These are phyloP conservation scores for Arabis alpina DNA, from an alignment of 345 rosid genomes.

Conservation along the genomic window DNA sequence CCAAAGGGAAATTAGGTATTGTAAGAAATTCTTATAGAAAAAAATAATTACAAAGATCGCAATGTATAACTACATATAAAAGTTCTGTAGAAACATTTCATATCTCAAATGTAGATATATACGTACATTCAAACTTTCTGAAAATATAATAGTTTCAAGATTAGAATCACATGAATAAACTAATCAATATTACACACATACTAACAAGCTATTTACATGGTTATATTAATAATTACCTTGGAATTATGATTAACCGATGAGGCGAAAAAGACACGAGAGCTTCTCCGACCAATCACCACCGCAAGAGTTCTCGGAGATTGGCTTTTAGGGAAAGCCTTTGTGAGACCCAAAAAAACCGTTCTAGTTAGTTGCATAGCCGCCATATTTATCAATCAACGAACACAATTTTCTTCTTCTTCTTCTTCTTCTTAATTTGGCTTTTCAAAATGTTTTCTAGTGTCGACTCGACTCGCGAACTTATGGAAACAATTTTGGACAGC, in stretches of 20 bases:
- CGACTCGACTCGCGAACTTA: slow-evolving; percentile 8
- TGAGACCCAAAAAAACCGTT: slow-evolving; percentile 27
- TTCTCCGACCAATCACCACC: slow-evolving; percentile 36
- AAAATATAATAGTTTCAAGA: background rate
- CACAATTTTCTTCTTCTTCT: slow-evolving; percentile 8
- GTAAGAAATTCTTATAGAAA: too few species aligned
- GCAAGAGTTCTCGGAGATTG: slow-evolving; percentile 35
- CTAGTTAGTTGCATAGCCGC: slow-evolving; percentile 39
- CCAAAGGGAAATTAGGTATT: background rate
- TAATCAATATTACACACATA: background rate
- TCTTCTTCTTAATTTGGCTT: slow-evolving; percentile 4
- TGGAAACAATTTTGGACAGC: slow-evolving; percentile 29
- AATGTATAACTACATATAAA: too few species aligned
- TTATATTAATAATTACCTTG: background rate
- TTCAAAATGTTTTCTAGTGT: background rate
- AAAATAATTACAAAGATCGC: too few species aligned
- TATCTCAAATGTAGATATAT: background rate
- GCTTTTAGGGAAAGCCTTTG: slow-evolving; percentile 30
- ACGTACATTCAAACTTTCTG: background rate
- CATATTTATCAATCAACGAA: slow-evolving; percentile 29
- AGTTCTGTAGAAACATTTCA: background rate
- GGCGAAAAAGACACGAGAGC: slow-evolving; percentile 36
- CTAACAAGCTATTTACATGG: background rate
- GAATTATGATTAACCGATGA: slow-evolving; percentile 39
- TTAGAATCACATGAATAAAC: background rate